Conservation (phyloP, 495 filamentous ascomycete species). For the Extremus antarcticus region DNA sequence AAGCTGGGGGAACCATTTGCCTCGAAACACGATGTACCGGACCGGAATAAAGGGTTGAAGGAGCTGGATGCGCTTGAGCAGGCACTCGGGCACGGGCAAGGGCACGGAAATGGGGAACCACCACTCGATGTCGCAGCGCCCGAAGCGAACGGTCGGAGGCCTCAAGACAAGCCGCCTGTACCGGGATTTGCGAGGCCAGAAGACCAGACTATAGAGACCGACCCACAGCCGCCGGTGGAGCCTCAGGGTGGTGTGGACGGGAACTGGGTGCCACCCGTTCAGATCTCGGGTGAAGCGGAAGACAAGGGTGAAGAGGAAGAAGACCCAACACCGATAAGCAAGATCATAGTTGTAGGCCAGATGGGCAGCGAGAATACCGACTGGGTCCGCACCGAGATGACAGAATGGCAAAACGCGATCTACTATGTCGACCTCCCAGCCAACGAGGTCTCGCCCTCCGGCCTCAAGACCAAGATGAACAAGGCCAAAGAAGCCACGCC, state of each 20-base stretch:
- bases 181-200: no score
- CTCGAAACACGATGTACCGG: not conserved
- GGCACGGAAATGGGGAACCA: no score
- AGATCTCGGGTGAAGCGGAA: not conserved
- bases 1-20: not conserved
- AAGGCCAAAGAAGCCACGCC: constrained; percentile 70
- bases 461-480: constrained; percentile 13
- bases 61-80: no score
- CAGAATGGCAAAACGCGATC: constrained; percentile 13
- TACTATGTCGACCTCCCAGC: constrained; percentile 13
- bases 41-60: no score
- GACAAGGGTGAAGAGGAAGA: not conserved
- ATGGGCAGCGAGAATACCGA: constrained; percentile 5
- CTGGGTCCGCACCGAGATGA: constrained; percentile 8
- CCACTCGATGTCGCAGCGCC: no score
- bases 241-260: no score
- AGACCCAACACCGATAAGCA: not conserved
- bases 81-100: no score
- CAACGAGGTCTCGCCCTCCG: constrained; percentile 8
- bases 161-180: no score
- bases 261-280: no score
- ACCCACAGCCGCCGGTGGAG: no score
- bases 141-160: no score
- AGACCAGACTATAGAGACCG: no score
- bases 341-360: constrained; percentile 13